phyloP scores from a whole-genome alignment of 331 rosid genomes.

The Erythrophleum ivorense region DNA sequence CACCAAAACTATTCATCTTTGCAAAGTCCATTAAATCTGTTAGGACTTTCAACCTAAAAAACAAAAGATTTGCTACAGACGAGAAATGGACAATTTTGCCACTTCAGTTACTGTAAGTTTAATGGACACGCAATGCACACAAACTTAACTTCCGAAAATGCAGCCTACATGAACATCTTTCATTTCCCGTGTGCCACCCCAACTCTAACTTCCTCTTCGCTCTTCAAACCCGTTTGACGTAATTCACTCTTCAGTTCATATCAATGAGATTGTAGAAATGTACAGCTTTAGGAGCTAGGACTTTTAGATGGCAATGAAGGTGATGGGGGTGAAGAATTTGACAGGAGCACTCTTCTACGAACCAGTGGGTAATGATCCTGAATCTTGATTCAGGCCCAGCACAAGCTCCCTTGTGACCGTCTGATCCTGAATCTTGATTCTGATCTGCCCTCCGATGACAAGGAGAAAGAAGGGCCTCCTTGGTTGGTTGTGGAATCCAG shows the following conservation, averaged over 20 bases:
- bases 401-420: constrained; percentile 60
- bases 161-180: constrained; percentile 27
- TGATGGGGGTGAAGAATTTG: constrained; percentile 52
- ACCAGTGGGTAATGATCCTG: constrained; percentile 52
- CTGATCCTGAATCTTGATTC: constrained; percentile 47
- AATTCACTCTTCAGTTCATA: neutral
- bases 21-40: neutral
- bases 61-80: too few species aligned
- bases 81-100: too few species aligned
- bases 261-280: neutral
- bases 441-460: constrained; percentile 31
- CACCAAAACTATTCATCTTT: neutral
- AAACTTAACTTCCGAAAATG: constrained; percentile 26
- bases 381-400: constrained; percentile 54
- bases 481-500: constrained; percentile 60
- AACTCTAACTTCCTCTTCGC: neutral
- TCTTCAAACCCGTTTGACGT: neutral
- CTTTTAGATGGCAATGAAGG: constrained; percentile 39
- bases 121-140: neutral
- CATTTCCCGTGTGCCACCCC: neutral
- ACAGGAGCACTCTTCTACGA: constrained; percentile 54
- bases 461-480: constrained; percentile 41
- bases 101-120: neutral
- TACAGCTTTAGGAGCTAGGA: neutral
- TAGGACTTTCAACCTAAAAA: neutral